Base-by-base conservation (phyloP, 257 asterid genomes). In the Thymus mandschuricus region DNA sequence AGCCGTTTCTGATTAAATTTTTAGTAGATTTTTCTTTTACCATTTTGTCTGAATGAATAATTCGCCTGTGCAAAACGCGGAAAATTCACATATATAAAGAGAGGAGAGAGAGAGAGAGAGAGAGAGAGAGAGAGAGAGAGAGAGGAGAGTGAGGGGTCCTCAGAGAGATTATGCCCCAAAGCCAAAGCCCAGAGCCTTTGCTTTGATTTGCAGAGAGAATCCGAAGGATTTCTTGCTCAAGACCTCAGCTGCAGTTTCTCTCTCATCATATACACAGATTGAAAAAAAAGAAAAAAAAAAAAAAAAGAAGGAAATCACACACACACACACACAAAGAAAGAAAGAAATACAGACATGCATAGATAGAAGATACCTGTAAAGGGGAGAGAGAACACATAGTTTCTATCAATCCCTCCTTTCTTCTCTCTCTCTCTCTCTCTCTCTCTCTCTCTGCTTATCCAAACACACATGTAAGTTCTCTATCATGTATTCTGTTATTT, bases 141-240 rank as follows among this genome's bases (percentile, higher is more conserved):
- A 70, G 79, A 64, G 82, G 82, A 72, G 86, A 83, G 70, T 82
- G 77, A 84, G 78, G 83, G 82, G 82, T 76, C 81, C 82, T 80
- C 78, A 66, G 77, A 81, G 77, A 81, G 81, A 76, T 85, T 84
- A 84, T 79, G 84, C 87, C 86, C 87, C 83, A 79, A 85, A 82
- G 82, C 83, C 78, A 43, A 65, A 83, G 77, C 60, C 88, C 78
- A 79, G 86, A 81, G 85, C 81, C 83, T 82, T 74, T 71, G 86
- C 86, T 84, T 86, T 86, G 85, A 86, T 88, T 81, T 85, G 81
- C 87, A 85, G 89, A 83, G 86, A 79, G 86, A 85, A 83, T 81
- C 86, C 84, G 64, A 85, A 82, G 82, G 82, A 73, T 80, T 73
- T 82, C 75, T 82, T 75, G 8, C 58, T 52, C 79, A 75, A 86